Conservation (phyloP, 2,329 filamentous ascomycete genomes). For the Gaeumannomyces tritici region DNA sequence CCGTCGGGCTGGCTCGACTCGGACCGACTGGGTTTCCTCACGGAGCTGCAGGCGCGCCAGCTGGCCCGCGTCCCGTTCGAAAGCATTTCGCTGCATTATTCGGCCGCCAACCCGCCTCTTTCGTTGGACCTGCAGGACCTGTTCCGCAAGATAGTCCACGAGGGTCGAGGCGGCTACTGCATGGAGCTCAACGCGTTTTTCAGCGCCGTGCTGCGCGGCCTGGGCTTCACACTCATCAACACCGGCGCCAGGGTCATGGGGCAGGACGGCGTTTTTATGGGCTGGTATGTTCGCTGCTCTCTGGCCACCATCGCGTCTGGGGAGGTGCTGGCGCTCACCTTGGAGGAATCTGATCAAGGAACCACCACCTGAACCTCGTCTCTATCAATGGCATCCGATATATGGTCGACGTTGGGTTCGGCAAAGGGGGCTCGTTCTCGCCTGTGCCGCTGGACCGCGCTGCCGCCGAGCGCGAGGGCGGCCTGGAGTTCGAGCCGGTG, state of each 20-base stretch:
- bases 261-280: conserved; percentile 11
- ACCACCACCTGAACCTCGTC: conserved; percentile 51
- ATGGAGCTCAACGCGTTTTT: conserved; percentile 38
- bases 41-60: conserved; percentile 26
- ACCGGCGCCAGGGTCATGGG: conserved; percentile 1
- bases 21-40: conserved; percentile 16
- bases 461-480: not conserved
- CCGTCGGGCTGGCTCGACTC: not conserved
- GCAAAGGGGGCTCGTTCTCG: conserved; percentile 28
- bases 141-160: conserved; percentile 26
- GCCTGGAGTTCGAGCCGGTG: not conserved
- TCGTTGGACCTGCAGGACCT: conserved; percentile 19
- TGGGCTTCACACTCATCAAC: conserved; percentile 40
- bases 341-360: conserved; percentile 26
- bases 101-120: conserved; percentile 10
- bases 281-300: conserved; percentile 13
- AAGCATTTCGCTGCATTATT: conserved; percentile 42
- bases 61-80: conserved; percentile 44
- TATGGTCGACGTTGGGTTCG: conserved; percentile 52
- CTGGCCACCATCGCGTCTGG: not conserved
- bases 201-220: conserved; percentile 31
- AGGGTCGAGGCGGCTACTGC: conserved; percentile 41
- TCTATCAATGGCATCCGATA: conserved; percentile 36
- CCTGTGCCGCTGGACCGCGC: conserved; percentile 20
- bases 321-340: not conserved